A percentile compares a stretch with the other conserved stretches of the same genome.
phyloP scores from a whole-genome alignment of 2,329 filamentous ascomycete species.

The Boeremia exigua region DNA sequence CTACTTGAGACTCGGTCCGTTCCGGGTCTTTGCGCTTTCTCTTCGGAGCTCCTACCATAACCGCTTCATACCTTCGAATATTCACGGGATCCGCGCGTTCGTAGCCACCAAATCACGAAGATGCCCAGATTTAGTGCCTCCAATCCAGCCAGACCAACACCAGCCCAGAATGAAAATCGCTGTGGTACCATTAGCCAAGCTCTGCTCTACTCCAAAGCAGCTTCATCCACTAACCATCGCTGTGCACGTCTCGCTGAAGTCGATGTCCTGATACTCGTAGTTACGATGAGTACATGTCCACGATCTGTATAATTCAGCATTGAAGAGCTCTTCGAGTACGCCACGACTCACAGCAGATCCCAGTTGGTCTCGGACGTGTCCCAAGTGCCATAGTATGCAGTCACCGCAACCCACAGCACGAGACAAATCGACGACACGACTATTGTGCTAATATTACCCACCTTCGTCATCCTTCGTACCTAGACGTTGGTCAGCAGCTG shows the following conservation, averaged over 20 bases:
- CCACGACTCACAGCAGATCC: slow-evolving; percentile 21
- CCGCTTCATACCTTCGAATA: slow-evolving; percentile 20
- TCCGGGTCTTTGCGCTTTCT: not conserved
- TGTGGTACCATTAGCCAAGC: slow-evolving; percentile 5
- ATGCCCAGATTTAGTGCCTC: slow-evolving; percentile 24
- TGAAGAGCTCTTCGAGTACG: not conserved
- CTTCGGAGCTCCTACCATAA: not conserved
- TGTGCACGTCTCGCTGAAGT: slow-evolving; percentile 22
- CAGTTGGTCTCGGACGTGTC: slow-evolving; percentile 28
- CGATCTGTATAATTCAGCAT: slow-evolving; percentile 15
- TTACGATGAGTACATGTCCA: slow-evolving; percentile 26
- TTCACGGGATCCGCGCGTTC: slow-evolving; percentile 15
- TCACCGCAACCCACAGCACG: slow-evolving; percentile 22
- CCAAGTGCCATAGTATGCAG: slow-evolving; percentile 29
- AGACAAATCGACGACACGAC: slow-evolving; percentile 23
- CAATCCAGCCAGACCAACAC: slow-evolving; percentile 22
- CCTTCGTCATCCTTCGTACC: slow-evolving; percentile 27
- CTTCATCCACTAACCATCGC: slow-evolving; percentile 20
- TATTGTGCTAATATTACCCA: slow-evolving; percentile 26
- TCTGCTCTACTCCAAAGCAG: not conserved
- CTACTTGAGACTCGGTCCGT: slow-evolving; percentile 1
- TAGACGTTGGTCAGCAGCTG: not conserved
- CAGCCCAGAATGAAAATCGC: slow-evolving; percentile 28
- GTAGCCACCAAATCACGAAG: slow-evolving; percentile 24
- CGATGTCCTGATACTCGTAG: slow-evolving; percentile 21